phyloP scores from a whole-genome alignment of 225 moss, liverwort and hornwort species.

The Lunularia cruciata region DNA sequence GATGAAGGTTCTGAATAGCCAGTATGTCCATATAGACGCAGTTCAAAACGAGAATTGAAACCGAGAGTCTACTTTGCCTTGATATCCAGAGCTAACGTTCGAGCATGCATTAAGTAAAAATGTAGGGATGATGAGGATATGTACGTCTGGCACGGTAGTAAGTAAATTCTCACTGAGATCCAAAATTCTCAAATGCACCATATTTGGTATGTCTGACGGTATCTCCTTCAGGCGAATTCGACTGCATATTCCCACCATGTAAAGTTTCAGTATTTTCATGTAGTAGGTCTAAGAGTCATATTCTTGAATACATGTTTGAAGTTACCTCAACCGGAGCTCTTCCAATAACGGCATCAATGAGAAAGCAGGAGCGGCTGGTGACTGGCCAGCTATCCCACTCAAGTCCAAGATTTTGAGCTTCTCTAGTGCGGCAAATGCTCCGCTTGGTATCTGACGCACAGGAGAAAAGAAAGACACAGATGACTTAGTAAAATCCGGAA shows the following conservation, averaged over 20 bases:
- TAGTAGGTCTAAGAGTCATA: background rate
- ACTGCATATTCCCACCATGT: conserved; percentile 37
- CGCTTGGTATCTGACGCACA: conserved; percentile 57
- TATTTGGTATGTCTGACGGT: conserved; percentile 71
- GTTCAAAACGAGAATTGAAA: background rate
- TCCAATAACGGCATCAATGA: conserved; percentile 72
- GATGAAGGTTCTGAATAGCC: too few species aligned
- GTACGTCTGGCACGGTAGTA: conserved; percentile 68
- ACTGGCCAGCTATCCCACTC: conserved; percentile 60
- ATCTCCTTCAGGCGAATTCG: conserved; percentile 68
- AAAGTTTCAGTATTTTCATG: background rate
- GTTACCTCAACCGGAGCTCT: conserved; percentile 76
- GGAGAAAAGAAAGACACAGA: too few species aligned
- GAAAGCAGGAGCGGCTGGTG: conserved; percentile 65
- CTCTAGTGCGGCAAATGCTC: conserved; percentile 63
- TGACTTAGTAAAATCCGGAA: too few species aligned
- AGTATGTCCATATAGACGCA: too few species aligned
- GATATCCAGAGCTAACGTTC: too few species aligned
- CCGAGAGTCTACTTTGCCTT: background rate
- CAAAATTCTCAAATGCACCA: conserved; percentile 60
- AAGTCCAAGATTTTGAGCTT: conserved; percentile 73
- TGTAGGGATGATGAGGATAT: background rate
- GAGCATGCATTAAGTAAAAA: background rate
- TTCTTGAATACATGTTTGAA: background rate
- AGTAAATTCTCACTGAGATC: conserved; percentile 86